A percentile compares a stretch with the other conserved stretches of the same genome.
Evolutionary conservation across 345 rosid genomes (phyloP).

Genomic region (Pelargonium nanum): DNA sequence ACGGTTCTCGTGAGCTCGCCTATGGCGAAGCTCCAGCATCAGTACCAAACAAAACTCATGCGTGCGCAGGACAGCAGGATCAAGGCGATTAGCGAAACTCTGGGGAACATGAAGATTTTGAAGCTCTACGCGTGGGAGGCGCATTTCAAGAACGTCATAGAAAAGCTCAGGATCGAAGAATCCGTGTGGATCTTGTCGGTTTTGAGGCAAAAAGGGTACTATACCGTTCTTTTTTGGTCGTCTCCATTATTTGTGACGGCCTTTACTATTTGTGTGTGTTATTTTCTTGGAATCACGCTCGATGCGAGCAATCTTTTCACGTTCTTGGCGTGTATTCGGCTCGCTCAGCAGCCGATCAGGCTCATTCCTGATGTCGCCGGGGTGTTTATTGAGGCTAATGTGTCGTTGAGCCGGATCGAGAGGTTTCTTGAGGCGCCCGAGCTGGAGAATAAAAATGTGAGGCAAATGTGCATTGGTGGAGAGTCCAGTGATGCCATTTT

Average conservation of each 20-base stretch:
- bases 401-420: slow-evolving; percentile 29
- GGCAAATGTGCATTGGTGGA: slow-evolving; percentile 7
- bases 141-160: slow-evolving; percentile 34
- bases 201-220: slow-evolving; percentile 25
- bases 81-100: slow-evolving; percentile 29
- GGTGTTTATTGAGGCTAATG: slow-evolving; percentile 38
- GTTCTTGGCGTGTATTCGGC: slow-evolving; percentile 35
- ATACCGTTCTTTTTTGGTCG: slow-evolving; percentile 31
- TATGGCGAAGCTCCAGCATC: slow-evolving; percentile 24
- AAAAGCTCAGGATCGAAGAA: slow-evolving; percentile 31
- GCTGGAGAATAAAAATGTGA: slow-evolving; percentile 14
- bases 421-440: slow-evolving; percentile 42
- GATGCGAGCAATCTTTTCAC: slow-evolving; percentile 36
- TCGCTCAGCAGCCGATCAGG: slow-evolving; percentile 38
- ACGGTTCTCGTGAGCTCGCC: slow-evolving; percentile 32
- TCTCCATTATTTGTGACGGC: slow-evolving; percentile 33
- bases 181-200: slow-evolving; percentile 18
- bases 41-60: slow-evolving; percentile 31
- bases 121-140: slow-evolving; percentile 57
- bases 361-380: slow-evolving; percentile 36
- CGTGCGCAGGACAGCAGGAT: slow-evolving; percentile 31
- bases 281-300: slow-evolving; percentile 28
- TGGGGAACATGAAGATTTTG: slow-evolving; percentile 40
- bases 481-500: slow-evolving; percentile 16
- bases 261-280: slow-evolving; percentile 39